Evolutionary conservation across 78 protist genomes (phyloP), one percentile per base, ranked within the genome.

Genomic region (Planoprotostelium fungivorum): DNA sequence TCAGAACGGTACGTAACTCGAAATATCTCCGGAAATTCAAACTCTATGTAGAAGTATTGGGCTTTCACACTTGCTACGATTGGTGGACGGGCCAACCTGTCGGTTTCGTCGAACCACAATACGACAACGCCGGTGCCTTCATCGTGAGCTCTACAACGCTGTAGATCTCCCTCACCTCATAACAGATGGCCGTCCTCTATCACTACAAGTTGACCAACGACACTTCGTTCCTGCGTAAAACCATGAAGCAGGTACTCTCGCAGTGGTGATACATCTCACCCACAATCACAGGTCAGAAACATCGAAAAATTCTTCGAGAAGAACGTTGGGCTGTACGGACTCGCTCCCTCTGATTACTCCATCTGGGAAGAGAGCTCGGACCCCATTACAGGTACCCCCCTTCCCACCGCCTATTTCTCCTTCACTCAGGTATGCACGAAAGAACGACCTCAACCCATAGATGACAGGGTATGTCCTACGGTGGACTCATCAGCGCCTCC

Each of bases 41-140:
- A n/a, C n/a, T n/a, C n/a, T n/a, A n/a, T n/a, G n/a, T n/a, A n/a
- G n/a, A n/a, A n/a, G n/a, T n/a, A n/a, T 1, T 31, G 88, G 87
- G 37, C 9, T 84, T 86, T 29, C 93, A 91, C 87, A 91, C 93
- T 31, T 88, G 91, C 73, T 91, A 91, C 89, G 28, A 28, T 34
- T 86, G 39, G 86, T 86, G 38, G 63, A 83, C 23, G 38, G 93
- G 92, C 31, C 16, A 5, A 9, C 85, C 89, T n/a, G 89, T 86
- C 16, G 84, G 88, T 5, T 91, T 91, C 86, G 93, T 91, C 38
- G 93, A 91, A 85, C 93, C 93, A 35, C 93, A 91, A 28, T 83
- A 16, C 88, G 93, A 91, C 34, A n/a, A 63, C 88, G 34, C 36
- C n/a, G 93, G 93, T 31, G 38, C 86, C 38, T 51, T 23, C 29